These are phyloP conservation scores for Cordyceps militaris DNA, from an alignment of 2,329 filamentous ascomycete species.

Conservation along the genomic window DNA sequence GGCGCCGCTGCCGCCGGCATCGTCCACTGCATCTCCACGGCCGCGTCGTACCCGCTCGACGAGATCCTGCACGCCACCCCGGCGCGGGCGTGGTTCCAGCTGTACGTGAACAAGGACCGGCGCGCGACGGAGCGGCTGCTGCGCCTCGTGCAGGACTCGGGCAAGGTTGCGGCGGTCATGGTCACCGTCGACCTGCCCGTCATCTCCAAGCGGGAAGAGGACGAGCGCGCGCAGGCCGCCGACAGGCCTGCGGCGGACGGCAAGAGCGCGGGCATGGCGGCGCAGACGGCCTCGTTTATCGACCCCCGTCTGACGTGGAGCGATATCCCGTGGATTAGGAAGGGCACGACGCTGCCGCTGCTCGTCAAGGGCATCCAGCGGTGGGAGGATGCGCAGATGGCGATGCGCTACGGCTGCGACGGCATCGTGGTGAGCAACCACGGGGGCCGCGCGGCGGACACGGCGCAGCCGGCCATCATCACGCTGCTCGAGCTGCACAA, in stretches of 20 bases:
- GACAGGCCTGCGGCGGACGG: neutral
- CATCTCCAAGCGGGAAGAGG: conserved; percentile 16
- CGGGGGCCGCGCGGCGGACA: conserved; percentile 31
- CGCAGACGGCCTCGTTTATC: conserved; percentile 11
- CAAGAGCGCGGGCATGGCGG: conserved; percentile 10
- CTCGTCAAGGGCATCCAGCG: conserved; percentile 39
- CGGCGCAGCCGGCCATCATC: conserved; percentile 32
- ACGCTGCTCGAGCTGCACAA: conserved; percentile 33
- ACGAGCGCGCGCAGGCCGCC: conserved; percentile 14
- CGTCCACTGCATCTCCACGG: conserved; percentile 11
- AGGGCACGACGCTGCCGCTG: conserved; percentile 41
- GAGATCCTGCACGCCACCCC: conserved; percentile 12
- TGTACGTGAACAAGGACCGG: conserved; percentile 15
- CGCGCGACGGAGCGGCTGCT: conserved; percentile 4
- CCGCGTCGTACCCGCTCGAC: conserved; percentile 10
- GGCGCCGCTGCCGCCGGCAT: conserved; percentile 12
- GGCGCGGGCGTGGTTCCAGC: conserved; percentile 13
- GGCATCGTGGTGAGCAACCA: conserved; percentile 40
- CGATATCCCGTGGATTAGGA: conserved; percentile 43
- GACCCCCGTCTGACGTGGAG: conserved; percentile 35
- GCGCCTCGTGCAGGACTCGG: neutral
- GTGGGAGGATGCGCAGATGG: conserved; percentile 33
- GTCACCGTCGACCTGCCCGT: conserved; percentile 13
- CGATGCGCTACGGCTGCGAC: conserved; percentile 29
- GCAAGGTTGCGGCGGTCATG: conserved; percentile 14